Base-by-base conservation (phyloP, 2,329 filamentous ascomycete genomes). In the Penicillium paneum region DNA sequence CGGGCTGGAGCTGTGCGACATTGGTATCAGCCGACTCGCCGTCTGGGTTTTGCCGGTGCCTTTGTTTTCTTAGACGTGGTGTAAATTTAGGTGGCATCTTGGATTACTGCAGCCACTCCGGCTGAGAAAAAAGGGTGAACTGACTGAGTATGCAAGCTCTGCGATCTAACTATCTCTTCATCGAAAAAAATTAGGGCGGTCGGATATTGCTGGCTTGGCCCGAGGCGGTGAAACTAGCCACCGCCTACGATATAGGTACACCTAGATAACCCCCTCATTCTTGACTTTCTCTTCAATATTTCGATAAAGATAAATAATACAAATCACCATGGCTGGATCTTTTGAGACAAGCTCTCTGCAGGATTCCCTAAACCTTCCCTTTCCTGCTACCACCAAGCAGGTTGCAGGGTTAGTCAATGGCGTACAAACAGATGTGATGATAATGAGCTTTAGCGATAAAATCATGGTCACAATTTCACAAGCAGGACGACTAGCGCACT, bases 391-490 rank as follows among this genome's bases (percentile, higher is more conserved):
- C 11, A 86, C 83, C 2, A 85, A 81, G 48, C 79, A 80, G 57
- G 79, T 79, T 13, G 78, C 79, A 1, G 86, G 87, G 3, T 69
- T 78, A 3, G 83, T 97, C 57, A 84, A 87, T 58, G 85, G 84
- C 29, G 72, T 87, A 21, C 72, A 80, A 34, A 97, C 94, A 1
- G 85, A 91, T 61, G 86, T 90, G 32, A 86, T 84, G 36, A 81
- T 81, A 11, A 79, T 91, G 50, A 84, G 81, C 64, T 97, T 97
- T 74, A 81, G 86, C 8, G 94, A 97, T 81, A 96, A 91, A 74
- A 91, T 99, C 65, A 76, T 99, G 64, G 78, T 99, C 59, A 97
- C 91, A 1, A 82, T 97, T 56, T 90, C 89, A 0, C 94, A 97
- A 75, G 83, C 87, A 57, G 93, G 92, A 7, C 83, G 87, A 55